Percentiles rank a stretch among this genome's conserved stretches.
Evolutionary conservation across 805 yeast genomes (phyloP).

Genomic region (Diddensiella santjacobensis): DNA sequence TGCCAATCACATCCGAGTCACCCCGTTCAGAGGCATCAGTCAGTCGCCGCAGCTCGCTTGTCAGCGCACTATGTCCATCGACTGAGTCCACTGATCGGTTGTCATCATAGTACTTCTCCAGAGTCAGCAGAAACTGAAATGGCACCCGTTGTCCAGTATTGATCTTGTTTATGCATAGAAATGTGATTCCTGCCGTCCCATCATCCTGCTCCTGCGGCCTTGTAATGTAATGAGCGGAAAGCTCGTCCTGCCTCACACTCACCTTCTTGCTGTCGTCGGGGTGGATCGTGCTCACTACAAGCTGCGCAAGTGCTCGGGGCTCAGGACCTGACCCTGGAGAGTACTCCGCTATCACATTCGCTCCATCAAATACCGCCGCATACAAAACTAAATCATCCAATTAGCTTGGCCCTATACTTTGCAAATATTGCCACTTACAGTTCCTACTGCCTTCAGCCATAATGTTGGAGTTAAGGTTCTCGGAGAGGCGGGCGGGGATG

Average conservation of each 20-base stretch:
- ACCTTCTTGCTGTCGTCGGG: conserved; percentile 29
- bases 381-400: conserved; percentile 13
- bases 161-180: conserved; percentile 25
- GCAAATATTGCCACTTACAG: neutral
- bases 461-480: too few species aligned
- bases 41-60: conserved; percentile 4
- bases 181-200: conserved; percentile 30
- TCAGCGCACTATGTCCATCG: neutral
- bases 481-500: too few species aligned
- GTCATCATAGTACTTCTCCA: conserved; percentile 14
- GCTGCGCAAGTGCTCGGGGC: conserved; percentile 18
- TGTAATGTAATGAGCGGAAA: conserved; percentile 33
- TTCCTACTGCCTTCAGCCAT: conserved; percentile 4
- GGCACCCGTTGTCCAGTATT: conserved; percentile 22
- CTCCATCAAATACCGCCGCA: conserved; percentile 18
- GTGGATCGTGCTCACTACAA: conserved; percentile 24
- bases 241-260: conserved; percentile 31
- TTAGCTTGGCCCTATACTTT: too few species aligned
- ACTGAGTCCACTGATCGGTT: neutral
- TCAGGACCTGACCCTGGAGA: conserved; percentile 11
- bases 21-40: conserved; percentile 17
- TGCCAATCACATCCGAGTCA: conserved; percentile 25
- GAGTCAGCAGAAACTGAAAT: conserved; percentile 23
- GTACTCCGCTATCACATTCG: conserved; percentile 15
- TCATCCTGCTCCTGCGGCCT: conserved; percentile 19